Evolutionary conservation across 2,329 filamentous ascomycete genomes (phyloP).

Genomic region (Emmonsiellopsis sp.): DNA sequence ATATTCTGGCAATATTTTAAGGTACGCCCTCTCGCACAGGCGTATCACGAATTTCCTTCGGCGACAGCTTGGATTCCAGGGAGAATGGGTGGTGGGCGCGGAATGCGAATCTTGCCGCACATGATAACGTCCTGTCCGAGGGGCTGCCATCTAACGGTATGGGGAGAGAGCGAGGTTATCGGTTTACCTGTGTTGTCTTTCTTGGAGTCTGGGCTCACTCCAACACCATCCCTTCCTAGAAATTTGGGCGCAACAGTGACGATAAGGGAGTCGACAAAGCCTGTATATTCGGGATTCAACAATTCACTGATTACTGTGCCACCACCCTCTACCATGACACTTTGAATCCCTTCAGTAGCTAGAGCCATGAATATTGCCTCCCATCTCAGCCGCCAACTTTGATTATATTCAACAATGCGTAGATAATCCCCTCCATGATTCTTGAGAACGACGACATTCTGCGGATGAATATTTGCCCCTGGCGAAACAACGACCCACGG

Average conservation of each 20-base stretch:
- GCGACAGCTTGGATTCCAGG: slow-evolving; percentile 11
- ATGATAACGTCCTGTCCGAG: slow-evolving; percentile 77
- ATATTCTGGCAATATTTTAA: slow-evolving; percentile 12
- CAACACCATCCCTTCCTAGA: slow-evolving; percentile 74
- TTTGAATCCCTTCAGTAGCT: slow-evolving; percentile 51
- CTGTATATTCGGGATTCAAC: slow-evolving; percentile 51
- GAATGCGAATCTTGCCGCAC: slow-evolving; percentile 51
- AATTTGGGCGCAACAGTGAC: slow-evolving; percentile 85
- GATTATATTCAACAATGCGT: slow-evolving; percentile 28
- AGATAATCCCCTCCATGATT: slow-evolving; percentile 39
- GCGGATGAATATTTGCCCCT: slow-evolving; percentile 35
- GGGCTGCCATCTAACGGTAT: slow-evolving; percentile 61
- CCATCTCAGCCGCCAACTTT: slow-evolving; percentile 51
- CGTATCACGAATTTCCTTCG: neutral
- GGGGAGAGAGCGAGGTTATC: slow-evolving; percentile 55
- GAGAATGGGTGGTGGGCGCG: slow-evolving; percentile 9
- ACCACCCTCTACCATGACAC: slow-evolving; percentile 89
- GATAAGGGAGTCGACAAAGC: slow-evolving; percentile 67
- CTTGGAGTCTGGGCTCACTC: slow-evolving; percentile 60
- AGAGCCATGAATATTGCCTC: slow-evolving; percentile 51
- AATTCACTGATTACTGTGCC: slow-evolving; percentile 73
- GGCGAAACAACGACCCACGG: slow-evolving; percentile 60
- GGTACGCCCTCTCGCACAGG: neutral
- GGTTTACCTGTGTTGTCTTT: slow-evolving; percentile 41
- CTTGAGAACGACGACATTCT: slow-evolving; percentile 36